Evolutionary conservation across 495 filamentous ascomycete species (phyloP).

Genomic region (Chlorociboria aeruginascens): DNA sequence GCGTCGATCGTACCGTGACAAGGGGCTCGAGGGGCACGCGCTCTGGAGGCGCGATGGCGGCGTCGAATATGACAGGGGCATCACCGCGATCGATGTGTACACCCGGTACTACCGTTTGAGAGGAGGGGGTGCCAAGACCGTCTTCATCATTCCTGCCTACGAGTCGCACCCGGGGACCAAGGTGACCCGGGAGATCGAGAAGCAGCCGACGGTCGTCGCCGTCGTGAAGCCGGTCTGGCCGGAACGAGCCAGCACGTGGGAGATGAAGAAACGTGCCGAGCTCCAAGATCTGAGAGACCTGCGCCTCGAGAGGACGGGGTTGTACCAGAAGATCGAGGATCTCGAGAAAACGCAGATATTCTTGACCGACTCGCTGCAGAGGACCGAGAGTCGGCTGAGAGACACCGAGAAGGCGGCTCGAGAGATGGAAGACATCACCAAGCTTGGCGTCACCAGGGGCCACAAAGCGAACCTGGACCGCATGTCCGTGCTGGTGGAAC

Average conservation of each 20-base stretch:
- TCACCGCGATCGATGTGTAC: conserved; percentile 29
- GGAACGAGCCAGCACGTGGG: conserved; percentile 17
- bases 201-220: conserved; percentile 31
- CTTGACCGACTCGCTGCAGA: background rate
- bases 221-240: conserved; percentile 26
- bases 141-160: conserved; percentile 40
- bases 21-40: conserved; percentile 25
- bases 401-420: background rate
- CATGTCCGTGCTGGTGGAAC: background rate
- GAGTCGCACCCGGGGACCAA: conserved; percentile 29
- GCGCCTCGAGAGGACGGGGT: background rate
- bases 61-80: conserved; percentile 24
- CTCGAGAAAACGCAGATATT: background rate
- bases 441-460: background rate
- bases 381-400: background rate
- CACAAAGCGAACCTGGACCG: background rate
- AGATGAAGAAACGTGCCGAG: conserved; percentile 14
- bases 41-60: conserved; percentile 16
- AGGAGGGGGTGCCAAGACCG: conserved; percentile 18
- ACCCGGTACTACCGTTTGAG: conserved; percentile 36
- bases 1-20: conserved; percentile 14
- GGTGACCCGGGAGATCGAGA: conserved; percentile 29
- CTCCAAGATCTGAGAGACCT: conserved; percentile 17
- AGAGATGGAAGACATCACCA: background rate
- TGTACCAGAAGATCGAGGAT: background rate